Percentiles rank a stretch among this genome's conserved stretches.
phyloP scores from a whole-genome alignment of 148 eudicot genomes.

The Rhododendron vialii region DNA sequence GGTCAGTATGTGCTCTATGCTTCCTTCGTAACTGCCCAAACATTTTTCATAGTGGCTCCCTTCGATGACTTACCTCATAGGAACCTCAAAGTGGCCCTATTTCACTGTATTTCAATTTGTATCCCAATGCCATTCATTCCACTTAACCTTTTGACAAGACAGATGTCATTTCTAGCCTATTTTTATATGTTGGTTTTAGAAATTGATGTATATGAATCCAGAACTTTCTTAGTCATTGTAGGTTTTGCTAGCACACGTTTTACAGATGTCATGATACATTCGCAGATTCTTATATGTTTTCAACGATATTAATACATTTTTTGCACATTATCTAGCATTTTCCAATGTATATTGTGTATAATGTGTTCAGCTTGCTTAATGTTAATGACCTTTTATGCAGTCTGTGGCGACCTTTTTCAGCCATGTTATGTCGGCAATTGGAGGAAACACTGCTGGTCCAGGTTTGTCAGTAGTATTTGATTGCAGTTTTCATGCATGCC shows the following conservation, averaged over 20 bases:
- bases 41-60: neutral
- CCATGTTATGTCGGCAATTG: conserved; percentile 89
- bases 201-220: neutral
- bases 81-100: neutral
- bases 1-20: neutral
- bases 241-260: neutral
- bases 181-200: neutral
- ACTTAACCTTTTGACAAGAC: neutral
- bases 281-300: neutral
- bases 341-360: neutral
- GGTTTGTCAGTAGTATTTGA: conserved; percentile 37
- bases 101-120: neutral
- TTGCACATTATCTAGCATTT: neutral
- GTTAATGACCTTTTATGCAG: conserved; percentile 34
- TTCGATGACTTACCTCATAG: neutral
- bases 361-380: neutral
- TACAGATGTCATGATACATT: neutral
- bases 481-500: neutral
- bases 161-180: neutral
- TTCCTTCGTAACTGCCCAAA: neutral
- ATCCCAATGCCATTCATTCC: neutral
- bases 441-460: conserved; percentile 97
- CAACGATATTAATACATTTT: neutral
- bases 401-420: conserved; percentile 90
- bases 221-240: neutral